Base-by-base conservation (phyloP, 192 early-diverging fungal species). In the Mortierella antarctica region DNA sequence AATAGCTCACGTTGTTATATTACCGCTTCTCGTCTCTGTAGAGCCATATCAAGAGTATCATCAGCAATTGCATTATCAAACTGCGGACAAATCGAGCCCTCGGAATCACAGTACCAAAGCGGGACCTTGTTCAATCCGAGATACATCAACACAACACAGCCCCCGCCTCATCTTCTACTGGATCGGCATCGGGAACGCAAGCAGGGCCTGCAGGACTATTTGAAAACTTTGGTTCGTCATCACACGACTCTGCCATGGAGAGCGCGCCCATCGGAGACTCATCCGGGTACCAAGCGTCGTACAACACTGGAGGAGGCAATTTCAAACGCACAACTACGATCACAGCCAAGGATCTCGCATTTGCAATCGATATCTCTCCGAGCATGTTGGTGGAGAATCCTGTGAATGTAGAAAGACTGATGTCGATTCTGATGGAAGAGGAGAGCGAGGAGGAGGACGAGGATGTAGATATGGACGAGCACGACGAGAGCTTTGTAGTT, bases 51-150 rank as follows among this genome's bases (percentile, higher is more conserved):
- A 91, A 91, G 61, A 88, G 88, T 57, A 84, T 91, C 12, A 83
- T 93, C 50, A 90, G 88, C 39, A 91, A 90, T 40, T 88, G 87
- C 60, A 89, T 93, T 39, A 88, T 86, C 83, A 91, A 92, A 59
- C 74, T 86, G 47, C 84, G 92, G 39, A 83, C 86, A 6, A 92
- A 92, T 77, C 86, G 90, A 21, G 74, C 90, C 6, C 75, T 91
- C 55, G 91, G 90, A 18, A 89, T 86, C 20, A 82, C 56, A 7
- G 65, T 65, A 18, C 70, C 62, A 6, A 74, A 50, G 11, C 62
- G 58, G 18, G 67, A 68, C 21, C 60, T 48, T 39, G 11, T 40
- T 18, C 48, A 20, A 48, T 11, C 53, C 58, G 5, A 47, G 45
- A 54, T 21, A 51, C 79, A 66, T 21, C 62, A 45, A 31, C 56